Evolutionary conservation across 805 yeast genomes (phyloP).

Genomic region (Cyberlindnera amylophila): DNA sequence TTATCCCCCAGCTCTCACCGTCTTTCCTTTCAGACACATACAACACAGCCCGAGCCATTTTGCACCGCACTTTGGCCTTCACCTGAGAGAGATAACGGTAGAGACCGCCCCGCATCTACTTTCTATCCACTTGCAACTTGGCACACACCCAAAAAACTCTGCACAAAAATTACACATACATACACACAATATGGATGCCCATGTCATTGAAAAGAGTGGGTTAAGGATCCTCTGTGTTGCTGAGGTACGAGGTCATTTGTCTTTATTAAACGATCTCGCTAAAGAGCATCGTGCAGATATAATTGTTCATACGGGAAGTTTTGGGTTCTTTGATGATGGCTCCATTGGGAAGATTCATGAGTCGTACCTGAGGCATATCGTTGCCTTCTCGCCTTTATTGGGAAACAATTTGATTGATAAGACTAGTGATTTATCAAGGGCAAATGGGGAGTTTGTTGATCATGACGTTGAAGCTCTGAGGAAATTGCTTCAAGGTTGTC

Average conservation of each 20-base stretch:
- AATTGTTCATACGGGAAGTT: slow-evolving; percentile 71
- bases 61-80: neutral
- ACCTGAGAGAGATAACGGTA: too few species aligned
- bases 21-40: neutral
- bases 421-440: slow-evolving; percentile 49
- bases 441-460: slow-evolving; percentile 39
- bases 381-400: slow-evolving; percentile 60
- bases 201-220: slow-evolving; percentile 28
- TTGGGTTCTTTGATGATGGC: slow-evolving; percentile 67
- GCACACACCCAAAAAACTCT: too few species aligned
- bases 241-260: slow-evolving; percentile 52
- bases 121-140: neutral
- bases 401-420: slow-evolving; percentile 44
- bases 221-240: slow-evolving; percentile 46
- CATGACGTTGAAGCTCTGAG: slow-evolving; percentile 32
- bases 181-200: slow-evolving; percentile 13
- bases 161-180: neutral
- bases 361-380: slow-evolving; percentile 59
- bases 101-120: neutral
- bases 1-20: too few species aligned
- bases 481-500: slow-evolving; percentile 32
- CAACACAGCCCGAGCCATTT: neutral
- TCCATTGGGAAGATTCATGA: slow-evolving; percentile 52
- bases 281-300: slow-evolving; percentile 42
- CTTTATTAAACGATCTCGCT: slow-evolving; percentile 48